Evolutionary conservation across 371 early-diverging fungal species (phyloP).

Genomic region (Dinochytrium kinnereticum): DNA sequence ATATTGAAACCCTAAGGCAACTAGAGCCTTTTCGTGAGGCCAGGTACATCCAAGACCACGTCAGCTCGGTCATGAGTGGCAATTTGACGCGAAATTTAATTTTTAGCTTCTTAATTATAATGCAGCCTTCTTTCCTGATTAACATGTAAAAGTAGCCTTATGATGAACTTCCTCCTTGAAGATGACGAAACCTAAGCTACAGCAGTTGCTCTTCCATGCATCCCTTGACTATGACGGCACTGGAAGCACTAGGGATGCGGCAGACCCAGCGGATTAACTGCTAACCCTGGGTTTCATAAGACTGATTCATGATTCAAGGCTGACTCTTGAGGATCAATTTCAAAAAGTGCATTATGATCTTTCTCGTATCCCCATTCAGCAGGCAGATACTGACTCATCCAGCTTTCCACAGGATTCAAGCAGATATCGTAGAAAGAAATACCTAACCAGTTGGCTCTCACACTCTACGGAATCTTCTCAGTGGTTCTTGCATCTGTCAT

Average conservation of each 20-base stretch:
- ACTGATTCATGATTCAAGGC: constrained; percentile 30
- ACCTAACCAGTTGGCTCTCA: too few species aligned
- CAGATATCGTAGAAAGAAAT: constrained; percentile 14
- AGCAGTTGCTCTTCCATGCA: neutral
- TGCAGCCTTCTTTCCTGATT: too few species aligned
- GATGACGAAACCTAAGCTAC: neutral
- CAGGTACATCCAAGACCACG: too few species aligned
- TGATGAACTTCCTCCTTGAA: too few species aligned
- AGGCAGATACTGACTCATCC: neutral
- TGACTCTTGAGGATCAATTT: constrained; percentile 7
- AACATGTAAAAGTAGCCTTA: too few species aligned
- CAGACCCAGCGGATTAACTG: neutral
- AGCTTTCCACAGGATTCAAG: neutral
- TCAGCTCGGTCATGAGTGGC: too few species aligned
- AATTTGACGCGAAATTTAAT: too few species aligned
- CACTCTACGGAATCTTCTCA: too few species aligned
- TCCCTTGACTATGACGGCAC: neutral
- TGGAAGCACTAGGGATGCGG: neutral
- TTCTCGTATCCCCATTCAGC: neutral
- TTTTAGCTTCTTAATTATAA: too few species aligned
- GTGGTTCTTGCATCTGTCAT: too few species aligned
- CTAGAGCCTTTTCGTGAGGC: too few species aligned
- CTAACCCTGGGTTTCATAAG: constrained; percentile 7
- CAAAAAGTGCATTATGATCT: neutral
- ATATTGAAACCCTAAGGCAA: too few species aligned